Evolutionary conservation across 805 yeast species (phyloP).

Genomic region (Kazachstania viticola): DNA sequence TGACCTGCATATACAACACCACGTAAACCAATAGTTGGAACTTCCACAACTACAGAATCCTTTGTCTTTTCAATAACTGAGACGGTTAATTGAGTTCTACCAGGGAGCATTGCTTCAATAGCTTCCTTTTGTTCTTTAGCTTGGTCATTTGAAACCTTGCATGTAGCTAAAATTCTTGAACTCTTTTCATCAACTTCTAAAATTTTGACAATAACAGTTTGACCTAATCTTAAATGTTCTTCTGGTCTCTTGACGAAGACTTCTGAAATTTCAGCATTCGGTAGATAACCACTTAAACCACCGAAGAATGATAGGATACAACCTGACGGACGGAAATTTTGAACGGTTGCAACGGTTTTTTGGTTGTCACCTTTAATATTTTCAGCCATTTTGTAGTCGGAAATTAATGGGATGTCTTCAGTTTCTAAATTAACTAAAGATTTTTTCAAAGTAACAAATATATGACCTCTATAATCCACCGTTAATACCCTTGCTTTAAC

Average conservation of each 20-base stretch:
- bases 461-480: conserved; percentile 35
- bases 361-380: conserved; percentile 28
- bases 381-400: conserved; percentile 41
- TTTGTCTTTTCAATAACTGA: conserved; percentile 63
- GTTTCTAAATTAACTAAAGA: conserved; percentile 52
- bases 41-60: conserved; percentile 58
- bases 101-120: conserved; percentile 41
- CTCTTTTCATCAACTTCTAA: conserved; percentile 42
- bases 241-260: conserved; percentile 67
- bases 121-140: conserved; percentile 34
- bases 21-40: conserved; percentile 37
- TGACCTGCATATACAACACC: conserved; percentile 71
- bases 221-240: conserved; percentile 73
- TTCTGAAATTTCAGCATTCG: conserved; percentile 82
- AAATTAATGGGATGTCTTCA: conserved; percentile 24
- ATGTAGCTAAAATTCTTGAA: conserved; percentile 55
- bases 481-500: conserved; percentile 64
- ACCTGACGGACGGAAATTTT: conserved; percentile 61
- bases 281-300: conserved; percentile 64
- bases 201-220: conserved; percentile 66
- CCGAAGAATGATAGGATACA: conserved; percentile 81
- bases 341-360: conserved; percentile 63
- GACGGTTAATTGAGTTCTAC: conserved; percentile 49
- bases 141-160: conserved; percentile 51
- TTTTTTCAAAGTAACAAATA: conserved; percentile 69